Evolutionary conservation across 371 early-diverging fungal species (phyloP).

Genomic region (Apophysomyces ossiformis): DNA sequence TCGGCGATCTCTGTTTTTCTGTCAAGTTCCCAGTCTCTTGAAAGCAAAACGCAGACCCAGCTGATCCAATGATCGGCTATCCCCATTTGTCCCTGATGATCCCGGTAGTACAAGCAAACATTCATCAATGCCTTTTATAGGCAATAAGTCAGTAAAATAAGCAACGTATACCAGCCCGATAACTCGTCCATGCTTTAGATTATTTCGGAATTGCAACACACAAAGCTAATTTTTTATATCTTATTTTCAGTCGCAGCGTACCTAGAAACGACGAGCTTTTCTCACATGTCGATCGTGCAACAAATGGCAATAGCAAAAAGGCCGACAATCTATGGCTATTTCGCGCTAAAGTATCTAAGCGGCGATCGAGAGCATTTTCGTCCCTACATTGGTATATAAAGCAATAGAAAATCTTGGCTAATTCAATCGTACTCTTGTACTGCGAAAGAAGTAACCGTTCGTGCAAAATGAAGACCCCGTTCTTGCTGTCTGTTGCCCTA

Average conservation of each 20-base stretch:
- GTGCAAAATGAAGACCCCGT: not conserved
- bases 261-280: not conserved
- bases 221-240: too few species aligned
- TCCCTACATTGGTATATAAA: too few species aligned
- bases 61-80: constrained; percentile 2
- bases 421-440: too few species aligned
- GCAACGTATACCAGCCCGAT: too few species aligned
- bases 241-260: too few species aligned
- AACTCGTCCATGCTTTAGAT: too few species aligned
- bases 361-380: not conserved
- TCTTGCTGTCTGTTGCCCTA: not conserved
- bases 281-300: constrained; percentile 9
- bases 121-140: not conserved
- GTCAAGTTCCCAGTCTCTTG: too few species aligned
- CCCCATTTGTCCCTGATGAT: constrained; percentile 5
- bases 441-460: too few species aligned
- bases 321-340: not conserved
- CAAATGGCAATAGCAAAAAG: not conserved
- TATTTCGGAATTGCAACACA: too few species aligned
- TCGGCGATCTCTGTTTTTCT: too few species aligned
- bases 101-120: constrained; percentile 6
- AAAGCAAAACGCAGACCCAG: not conserved
- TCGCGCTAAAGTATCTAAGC: not conserved
- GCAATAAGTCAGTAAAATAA: not conserved
- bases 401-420: too few species aligned